phyloP scores from a whole-genome alignment of 2,329 filamentous ascomycete species.

The Ophidiomyces ophidiicola region DNA sequence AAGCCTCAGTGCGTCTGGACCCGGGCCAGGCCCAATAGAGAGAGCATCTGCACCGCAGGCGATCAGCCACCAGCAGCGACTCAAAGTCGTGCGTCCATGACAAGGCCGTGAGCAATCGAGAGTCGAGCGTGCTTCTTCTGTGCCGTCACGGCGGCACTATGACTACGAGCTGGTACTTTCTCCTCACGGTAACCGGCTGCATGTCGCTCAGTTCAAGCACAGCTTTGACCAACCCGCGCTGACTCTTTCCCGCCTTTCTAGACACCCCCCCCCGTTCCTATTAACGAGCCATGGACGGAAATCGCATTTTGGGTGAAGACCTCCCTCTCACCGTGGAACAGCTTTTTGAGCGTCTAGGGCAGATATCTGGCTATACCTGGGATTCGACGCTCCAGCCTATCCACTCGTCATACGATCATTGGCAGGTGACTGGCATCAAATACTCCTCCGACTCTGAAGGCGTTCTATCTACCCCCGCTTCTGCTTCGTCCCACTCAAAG shows the following conservation, averaged over 20 bases:
- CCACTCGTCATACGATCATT: slow-evolving; percentile 69
- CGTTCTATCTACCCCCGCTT: slow-evolving; percentile 16
- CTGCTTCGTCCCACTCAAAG: slow-evolving; percentile 36
- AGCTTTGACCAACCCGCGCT: slow-evolving; percentile 3
- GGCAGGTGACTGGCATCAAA: slow-evolving; percentile 57
- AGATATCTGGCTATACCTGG: slow-evolving; percentile 65
- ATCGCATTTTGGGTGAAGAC: slow-evolving; percentile 34
- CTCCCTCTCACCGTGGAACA: slow-evolving; percentile 48
- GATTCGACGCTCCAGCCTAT: slow-evolving; percentile 47
- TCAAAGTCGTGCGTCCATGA: too few relatives aligned
- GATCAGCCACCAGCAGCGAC: slow-evolving; percentile 3
- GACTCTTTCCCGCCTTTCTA: background rate
- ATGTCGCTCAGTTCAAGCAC: background rate
- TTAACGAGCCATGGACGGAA: slow-evolving; percentile 18
- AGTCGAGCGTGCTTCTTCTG: background rate
- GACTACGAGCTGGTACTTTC: slow-evolving; percentile 1
- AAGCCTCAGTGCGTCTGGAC: slow-evolving; percentile 1
- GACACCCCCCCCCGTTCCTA: background rate
- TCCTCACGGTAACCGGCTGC: background rate
- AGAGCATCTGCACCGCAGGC: slow-evolving; percentile 1
- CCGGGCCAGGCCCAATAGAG: slow-evolving; percentile 7
- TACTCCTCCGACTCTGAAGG: slow-evolving; percentile 35
- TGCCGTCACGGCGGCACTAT: background rate
- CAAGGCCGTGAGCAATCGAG: too few relatives aligned
- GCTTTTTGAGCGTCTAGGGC: slow-evolving; percentile 59